Percentiles rank a stretch among this genome's conserved stretches.
Evolutionary conservation across 805 yeast species (phyloP).

Genomic region (Nakazawaea wickerhamii): DNA sequence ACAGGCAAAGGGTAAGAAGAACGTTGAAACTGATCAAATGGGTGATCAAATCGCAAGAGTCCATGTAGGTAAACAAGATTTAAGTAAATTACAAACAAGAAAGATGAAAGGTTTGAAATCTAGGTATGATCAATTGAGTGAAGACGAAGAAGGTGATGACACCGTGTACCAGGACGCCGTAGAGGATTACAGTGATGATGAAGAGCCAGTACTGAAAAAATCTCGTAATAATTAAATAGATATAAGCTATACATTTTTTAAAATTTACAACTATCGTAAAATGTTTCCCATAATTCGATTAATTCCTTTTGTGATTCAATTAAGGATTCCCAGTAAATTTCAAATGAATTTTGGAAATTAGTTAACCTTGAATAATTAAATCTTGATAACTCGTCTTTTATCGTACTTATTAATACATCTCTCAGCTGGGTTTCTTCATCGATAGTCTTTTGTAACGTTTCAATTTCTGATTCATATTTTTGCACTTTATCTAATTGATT

Average conservation of each 20-base stretch:
- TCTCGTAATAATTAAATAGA: slow-evolving; percentile 1
- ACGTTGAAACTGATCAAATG: slow-evolving; percentile 77
- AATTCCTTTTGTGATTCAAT: slow-evolving; percentile 92
- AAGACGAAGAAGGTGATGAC: slow-evolving; percentile 48
- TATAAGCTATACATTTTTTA: slow-evolving; percentile 7
- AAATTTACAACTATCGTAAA: slow-evolving; percentile 52
- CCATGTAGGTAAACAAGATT: slow-evolving; percentile 94
- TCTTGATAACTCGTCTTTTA: slow-evolving; percentile 58
- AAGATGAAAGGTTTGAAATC: slow-evolving; percentile 97
- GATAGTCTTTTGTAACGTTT: slow-evolving; percentile 47
- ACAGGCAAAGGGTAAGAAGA: slow-evolving; percentile 81
- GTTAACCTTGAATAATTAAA: slow-evolving; percentile 74
- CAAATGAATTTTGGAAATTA: slow-evolving; percentile 86
- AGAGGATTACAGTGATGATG: slow-evolving; percentile 27
- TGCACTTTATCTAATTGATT: slow-evolving; percentile 59
- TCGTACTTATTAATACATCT: slow-evolving; percentile 56
- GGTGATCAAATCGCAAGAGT: slow-evolving; percentile 97
- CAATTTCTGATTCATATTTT: slow-evolving; percentile 53
- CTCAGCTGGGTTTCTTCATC: slow-evolving; percentile 51
- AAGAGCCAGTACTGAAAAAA: slow-evolving; percentile 21
- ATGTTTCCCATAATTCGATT: slow-evolving; percentile 83
- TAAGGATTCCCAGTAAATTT: slow-evolving; percentile 82
- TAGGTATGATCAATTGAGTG: slow-evolving; percentile 66
- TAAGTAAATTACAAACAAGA: slow-evolving; percentile 86
- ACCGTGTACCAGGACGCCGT: slow-evolving; percentile 30